Evolutionary conservation across 1,139 yeast species (phyloP), one percentile per base, ranked within the genome.

Genomic region (Pichia sp.): DNA sequence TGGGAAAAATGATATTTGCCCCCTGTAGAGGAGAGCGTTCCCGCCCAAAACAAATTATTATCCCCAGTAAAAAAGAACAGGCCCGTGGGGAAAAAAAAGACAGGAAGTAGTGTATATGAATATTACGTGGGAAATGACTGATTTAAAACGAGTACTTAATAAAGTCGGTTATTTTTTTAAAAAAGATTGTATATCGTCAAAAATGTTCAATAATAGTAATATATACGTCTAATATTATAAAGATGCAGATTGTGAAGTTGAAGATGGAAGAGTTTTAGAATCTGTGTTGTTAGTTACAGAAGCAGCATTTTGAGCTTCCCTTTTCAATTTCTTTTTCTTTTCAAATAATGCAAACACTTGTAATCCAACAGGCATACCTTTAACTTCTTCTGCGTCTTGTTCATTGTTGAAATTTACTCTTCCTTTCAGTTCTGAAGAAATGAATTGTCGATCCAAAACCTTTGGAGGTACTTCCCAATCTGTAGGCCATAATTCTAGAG

Each of bases 331-430:
- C 56, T 82, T 64, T 54, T 68, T 69, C 65, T 78, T 76, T 61
- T 89, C 96, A 40, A 86, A 76, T 54, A 83, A 83, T 4, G 95
- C 87, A 66, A 89, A 89, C 3, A 78, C 96, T 46, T 76, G 72
- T 49, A 89, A 79, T 26, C 84, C 78, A 13, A 81, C 70, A 13
- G 95, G 94, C 34, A 87, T 79, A 38, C 74, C 80, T 8, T 60
- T 61, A 0, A 50, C 50, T 21, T 51, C 54, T 8, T 48, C 51
- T 21, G 85, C 78, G 37, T 73, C 78, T 6, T 57, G 61, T 1
- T 48, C 50, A 20, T 46, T 50, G 7, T 58, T 64, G 16, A 60
- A 64, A 31, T 35, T 29, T 5, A 24, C 10, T 4, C 11, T 21
- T 5, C 42, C 43, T 16, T 49, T 53, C 21, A 63, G 46, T 35